These are phyloP conservation scores for Scheffersomyces segobiensis DNA, from an alignment of 1,139 yeast species.

Conservation along the genomic window DNA sequence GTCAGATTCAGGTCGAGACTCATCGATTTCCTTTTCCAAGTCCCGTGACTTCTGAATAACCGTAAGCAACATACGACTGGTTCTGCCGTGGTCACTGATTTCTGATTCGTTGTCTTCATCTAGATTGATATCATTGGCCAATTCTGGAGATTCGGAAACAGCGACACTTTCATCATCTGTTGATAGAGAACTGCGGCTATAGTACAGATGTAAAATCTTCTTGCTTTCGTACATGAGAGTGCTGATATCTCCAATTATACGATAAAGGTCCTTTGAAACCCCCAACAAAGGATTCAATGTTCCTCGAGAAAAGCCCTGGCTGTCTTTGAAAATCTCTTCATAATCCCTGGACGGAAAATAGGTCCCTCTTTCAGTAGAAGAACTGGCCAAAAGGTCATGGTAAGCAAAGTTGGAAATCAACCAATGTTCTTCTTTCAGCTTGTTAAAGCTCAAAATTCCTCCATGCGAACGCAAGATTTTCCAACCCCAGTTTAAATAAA, in stretches of 20 bases:
- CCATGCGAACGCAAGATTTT: slow-evolving; percentile 57
- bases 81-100: slow-evolving; percentile 27
- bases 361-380: slow-evolving; percentile 55
- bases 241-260: slow-evolving; percentile 68
- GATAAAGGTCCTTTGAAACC: slow-evolving; percentile 65
- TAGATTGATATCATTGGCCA: slow-evolving; percentile 8
- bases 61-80: slow-evolving; percentile 21
- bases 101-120: slow-evolving; percentile 19
- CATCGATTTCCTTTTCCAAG: slow-evolving; percentile 52
- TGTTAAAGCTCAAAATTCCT: slow-evolving; percentile 55
- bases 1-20: slow-evolving; percentile 53
- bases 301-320: slow-evolving; percentile 33
- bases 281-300: slow-evolving; percentile 71
- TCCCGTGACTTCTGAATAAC: slow-evolving; percentile 40
- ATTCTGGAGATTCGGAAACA: slow-evolving; percentile 3
- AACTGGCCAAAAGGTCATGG: slow-evolving; percentile 72
- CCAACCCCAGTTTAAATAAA: slow-evolving; percentile 62
- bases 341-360: slow-evolving; percentile 60
- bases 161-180: slow-evolving; percentile 3
- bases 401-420: slow-evolving; percentile 79
- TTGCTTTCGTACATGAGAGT: slow-evolving; percentile 57
- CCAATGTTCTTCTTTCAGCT: slow-evolving; percentile 67
- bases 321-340: slow-evolving; percentile 50
- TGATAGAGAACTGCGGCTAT: slow-evolving; percentile 10
- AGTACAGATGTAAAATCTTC: slow-evolving; percentile 21